These are phyloP conservation scores for Daldinia decipiens DNA, from an alignment of 495 filamentous ascomycete species.

Conservation along the genomic window DNA sequence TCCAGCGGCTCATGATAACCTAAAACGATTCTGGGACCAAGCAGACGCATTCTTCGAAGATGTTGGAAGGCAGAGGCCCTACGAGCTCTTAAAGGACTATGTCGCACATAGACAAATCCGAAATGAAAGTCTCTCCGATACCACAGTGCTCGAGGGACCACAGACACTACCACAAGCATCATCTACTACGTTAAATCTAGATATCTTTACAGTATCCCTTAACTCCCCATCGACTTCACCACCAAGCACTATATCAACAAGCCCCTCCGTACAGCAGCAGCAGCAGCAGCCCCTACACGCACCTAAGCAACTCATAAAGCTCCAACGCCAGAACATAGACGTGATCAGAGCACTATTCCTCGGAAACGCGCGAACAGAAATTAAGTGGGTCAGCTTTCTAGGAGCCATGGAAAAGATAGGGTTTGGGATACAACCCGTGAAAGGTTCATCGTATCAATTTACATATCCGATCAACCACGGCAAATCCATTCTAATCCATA, in stretches of 20 bases:
- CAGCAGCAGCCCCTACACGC: background rate
- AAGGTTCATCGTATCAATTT: background rate
- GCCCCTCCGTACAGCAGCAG: background rate
- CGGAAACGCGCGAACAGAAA: background rate
- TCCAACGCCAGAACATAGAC: background rate
- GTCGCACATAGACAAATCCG: background rate
- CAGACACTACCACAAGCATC: background rate
- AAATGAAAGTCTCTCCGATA: background rate
- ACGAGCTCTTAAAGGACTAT: constrained; percentile 1
- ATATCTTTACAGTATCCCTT: background rate
- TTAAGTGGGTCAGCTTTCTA: background rate
- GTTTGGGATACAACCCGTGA: background rate
- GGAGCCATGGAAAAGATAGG: background rate
- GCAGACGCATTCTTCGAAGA: background rate
- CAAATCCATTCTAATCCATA: background rate
- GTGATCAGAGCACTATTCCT: background rate
- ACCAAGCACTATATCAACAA: background rate
- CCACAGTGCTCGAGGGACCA: background rate
- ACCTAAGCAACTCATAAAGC: no score
- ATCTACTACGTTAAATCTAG: background rate
- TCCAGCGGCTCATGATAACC: background rate
- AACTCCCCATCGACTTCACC: background rate
- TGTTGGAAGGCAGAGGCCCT: background rate
- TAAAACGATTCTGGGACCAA: background rate
- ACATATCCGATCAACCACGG: background rate